Evolutionary conservation across 176 grass and related monocot species (phyloP), one percentile per base, ranked within the genome.

Genomic region (Stipa capillata): DNA sequence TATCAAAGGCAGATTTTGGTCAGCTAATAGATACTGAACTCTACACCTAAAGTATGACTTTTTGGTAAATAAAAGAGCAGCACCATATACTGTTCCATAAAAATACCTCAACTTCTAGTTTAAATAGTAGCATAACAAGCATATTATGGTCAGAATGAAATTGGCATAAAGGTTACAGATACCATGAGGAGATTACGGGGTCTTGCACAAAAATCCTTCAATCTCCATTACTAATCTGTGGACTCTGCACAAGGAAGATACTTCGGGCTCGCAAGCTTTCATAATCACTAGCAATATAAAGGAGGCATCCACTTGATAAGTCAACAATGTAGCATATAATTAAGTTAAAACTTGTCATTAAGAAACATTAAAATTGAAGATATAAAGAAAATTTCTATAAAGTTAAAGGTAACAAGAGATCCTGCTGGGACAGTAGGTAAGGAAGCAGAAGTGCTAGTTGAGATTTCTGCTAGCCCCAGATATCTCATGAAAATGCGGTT

Each of bases 211-310:
- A 84, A 88, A 85, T 67, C 59, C 49, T 74, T 20, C 43, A 77
- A 28, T 70, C 44, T 21, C 33, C 18, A 37, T 73, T 61, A 34
- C 76, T 58, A 60, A 59, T 74, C 33, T 82, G 72, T 87, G 73
- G 86, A 43, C 64, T 89, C 36, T 79, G 42, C 8, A 35, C 44
- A 64, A 79, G 47, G 60, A 71, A 85, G 84, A 91, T 94, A 57
- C 77, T 78, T 81, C 53, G 32, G 43, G 52, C 74, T 81, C 75
- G 72, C 63, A 83, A 66, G 69, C 69, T 60, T 84, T 87, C 55
- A 64, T 60, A 50, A 31, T 76, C 63, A 27, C 45, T 71, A 83
- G 64, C 73, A 72, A 41, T 76, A 57, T 87, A 80, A 83, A 87
- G 85, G 69, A 83, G 50, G 34, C 64, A 81, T 63, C 76, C 74